Percentiles rank a stretch among this genome's conserved stretches.
Conservation (phyloP, 345 rosid species). For the Boechera retrofracta region DNA sequence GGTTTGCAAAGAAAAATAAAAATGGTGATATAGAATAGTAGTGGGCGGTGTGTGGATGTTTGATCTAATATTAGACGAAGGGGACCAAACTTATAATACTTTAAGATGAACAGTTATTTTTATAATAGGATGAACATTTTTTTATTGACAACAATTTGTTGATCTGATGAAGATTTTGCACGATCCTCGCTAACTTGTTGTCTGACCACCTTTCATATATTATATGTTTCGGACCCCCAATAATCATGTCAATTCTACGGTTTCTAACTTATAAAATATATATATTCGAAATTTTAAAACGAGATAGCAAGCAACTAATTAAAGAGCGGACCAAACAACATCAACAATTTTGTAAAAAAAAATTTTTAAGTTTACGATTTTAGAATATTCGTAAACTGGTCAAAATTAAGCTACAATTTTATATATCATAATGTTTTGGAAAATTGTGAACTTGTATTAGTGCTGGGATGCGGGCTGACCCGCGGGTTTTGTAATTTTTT, state of each 20-base stretch:
- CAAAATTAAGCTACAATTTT: not conserved
- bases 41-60: constrained; percentile 16
- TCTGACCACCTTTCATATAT: constrained; percentile 29
- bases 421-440: not conserved
- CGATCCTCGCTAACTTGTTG: constrained; percentile 44
- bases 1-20: not conserved
- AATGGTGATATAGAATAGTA: not conserved
- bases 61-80: not conserved
- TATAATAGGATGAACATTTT: not conserved
- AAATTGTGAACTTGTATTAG: not conserved
- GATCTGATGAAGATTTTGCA: constrained; percentile 38
- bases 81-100: not conserved
- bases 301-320: not conserved
- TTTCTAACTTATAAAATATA: not conserved
- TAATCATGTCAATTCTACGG: constrained; percentile 18
- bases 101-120: not conserved
- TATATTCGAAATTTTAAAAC: not conserved
- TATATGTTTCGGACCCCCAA: constrained; percentile 17
- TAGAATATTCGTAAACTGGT: not conserved
- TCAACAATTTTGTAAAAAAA: not conserved
- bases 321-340: not conserved
- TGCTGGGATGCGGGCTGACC: too few species aligned
- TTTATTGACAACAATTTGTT: constrained; percentile 23
- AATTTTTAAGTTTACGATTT: not conserved
- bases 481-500: too few species aligned